phyloP scores from a whole-genome alignment of 768 basidiomycete species.

The Royoungia palumana region DNA sequence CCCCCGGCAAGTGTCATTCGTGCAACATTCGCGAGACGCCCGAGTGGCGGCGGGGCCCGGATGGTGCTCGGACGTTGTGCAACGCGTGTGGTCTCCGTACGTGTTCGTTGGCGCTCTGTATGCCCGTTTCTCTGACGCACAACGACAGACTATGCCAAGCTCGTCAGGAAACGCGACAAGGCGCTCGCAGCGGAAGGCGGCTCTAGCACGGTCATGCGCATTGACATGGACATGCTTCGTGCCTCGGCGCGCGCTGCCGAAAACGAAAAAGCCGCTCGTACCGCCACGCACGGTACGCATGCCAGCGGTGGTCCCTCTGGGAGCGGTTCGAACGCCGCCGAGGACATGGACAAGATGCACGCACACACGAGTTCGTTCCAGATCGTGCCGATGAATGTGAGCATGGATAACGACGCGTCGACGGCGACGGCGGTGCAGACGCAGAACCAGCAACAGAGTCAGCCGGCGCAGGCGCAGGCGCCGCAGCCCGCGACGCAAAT shows the following conservation, averaged over 20 bases:
- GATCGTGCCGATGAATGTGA: slow-evolving; percentile 31
- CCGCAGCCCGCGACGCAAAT: slow-evolving; percentile 8
- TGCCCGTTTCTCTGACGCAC: neutral
- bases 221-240: slow-evolving; percentile 74
- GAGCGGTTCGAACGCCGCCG: slow-evolving; percentile 4
- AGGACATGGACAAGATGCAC: slow-evolving; percentile 28
- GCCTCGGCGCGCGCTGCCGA: slow-evolving; percentile 66
- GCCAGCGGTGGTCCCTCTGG: slow-evolving; percentile 15
- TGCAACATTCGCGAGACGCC: slow-evolving; percentile 86
- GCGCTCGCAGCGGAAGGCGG: slow-evolving; percentile 52
- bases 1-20: slow-evolving; percentile 84
- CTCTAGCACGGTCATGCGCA: slow-evolving; percentile 39
- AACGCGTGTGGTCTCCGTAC: slow-evolving; percentile 84
- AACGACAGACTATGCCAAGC: slow-evolving; percentile 70
- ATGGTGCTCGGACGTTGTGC: slow-evolving; percentile 79
- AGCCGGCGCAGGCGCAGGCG: slow-evolving; percentile 1
- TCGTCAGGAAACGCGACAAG: slow-evolving; percentile 78
- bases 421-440: slow-evolving; percentile 4
- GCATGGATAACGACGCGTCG: slow-evolving; percentile 16
- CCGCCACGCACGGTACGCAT: slow-evolving; percentile 30
- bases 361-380: slow-evolving; percentile 64
- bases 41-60: slow-evolving; percentile 85
- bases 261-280: slow-evolving; percentile 25
- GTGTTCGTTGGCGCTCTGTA: neutral
- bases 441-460: slow-evolving; percentile 2